Base-by-base conservation (phyloP, 345 rosid genomes). In the Gossypium thurberi region DNA sequence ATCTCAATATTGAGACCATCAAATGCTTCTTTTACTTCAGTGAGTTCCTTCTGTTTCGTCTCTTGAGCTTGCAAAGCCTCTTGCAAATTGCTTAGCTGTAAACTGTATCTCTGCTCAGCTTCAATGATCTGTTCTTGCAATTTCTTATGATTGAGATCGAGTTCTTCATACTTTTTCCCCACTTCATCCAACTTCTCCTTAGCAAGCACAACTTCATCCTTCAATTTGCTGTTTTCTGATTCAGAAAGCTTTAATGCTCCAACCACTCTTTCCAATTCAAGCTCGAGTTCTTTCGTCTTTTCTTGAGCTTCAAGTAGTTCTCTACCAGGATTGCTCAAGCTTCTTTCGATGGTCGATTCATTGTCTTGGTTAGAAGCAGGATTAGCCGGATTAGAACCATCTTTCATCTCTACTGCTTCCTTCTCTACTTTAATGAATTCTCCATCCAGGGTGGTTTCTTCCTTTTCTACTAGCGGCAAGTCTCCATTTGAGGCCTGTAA, bases 401-500 rank as follows among this genome's bases (percentile, higher is more conserved):
- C 97, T 78, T 89, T 91, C 33, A 73, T 78, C 76, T 90, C 95
- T 8, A 89, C 71, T 12, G 86, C 80, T 82, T 92, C 99, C 84
- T 81, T 89, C 83, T 95, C 98, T 61, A 96, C 94, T 78, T 96
- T 96, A 58, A 96, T 89, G 84, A 96, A 93, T 76, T 87, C 98
- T 65, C 92, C 98, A 70, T 87, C 96, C 55, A 78, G 72, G 61
- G 80, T 79, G 68, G 84, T 82, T 78, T 92, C 99, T 67, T 61
- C 91, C 71, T 77, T 88, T 33, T 77, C 85, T 21, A 68, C 85
- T 48, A 74, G 67, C 17, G 79, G 76, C 80, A 77, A 65, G 23
- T 82, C 90, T 75, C 88, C 96, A 67, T 87, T 88, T 23, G 65
- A 65, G 46, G 74, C 83, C 99, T 91, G 83, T 23, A 74, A 77